These are phyloP conservation scores for Periconia digitata DNA, from an alignment of 2,329 filamentous ascomycete species.

Conservation along the genomic window DNA sequence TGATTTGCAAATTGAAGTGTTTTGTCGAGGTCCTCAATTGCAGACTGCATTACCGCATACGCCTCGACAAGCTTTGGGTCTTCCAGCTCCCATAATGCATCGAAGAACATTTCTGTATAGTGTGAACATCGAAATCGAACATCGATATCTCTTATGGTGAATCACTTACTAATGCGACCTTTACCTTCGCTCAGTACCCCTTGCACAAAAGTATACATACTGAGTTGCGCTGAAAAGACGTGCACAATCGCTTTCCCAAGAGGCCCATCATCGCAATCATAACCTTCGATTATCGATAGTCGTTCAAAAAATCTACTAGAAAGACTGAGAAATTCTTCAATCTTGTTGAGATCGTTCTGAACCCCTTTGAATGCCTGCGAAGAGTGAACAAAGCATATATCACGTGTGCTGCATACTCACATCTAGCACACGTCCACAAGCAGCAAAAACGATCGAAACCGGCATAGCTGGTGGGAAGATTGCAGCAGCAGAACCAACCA, in stretches of 20 bases:
- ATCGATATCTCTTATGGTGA: too few relatives aligned
- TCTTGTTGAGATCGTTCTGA: constrained; percentile 43
- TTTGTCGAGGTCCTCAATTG: constrained; percentile 13
- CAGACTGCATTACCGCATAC: constrained; percentile 14
- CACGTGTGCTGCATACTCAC: not conserved
- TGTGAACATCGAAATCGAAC: not conserved
- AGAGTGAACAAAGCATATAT: too few relatives aligned
- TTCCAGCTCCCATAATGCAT: constrained; percentile 14
- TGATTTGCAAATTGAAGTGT: constrained; percentile 12
- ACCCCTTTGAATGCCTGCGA: constrained; percentile 37
- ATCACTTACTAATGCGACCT: too few relatives aligned
- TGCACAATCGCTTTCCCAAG: constrained; percentile 42
- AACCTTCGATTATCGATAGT: constrained; percentile 36
- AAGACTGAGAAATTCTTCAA: constrained; percentile 44
- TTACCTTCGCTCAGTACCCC: too few relatives aligned
- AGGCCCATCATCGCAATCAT: constrained; percentile 26
- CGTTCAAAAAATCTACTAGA: constrained; percentile 43
- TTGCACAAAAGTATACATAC: constrained; percentile 32
- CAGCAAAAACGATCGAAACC: constrained; percentile 16
- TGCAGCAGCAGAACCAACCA: constrained; percentile 13
- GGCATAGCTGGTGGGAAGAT: constrained; percentile 22
- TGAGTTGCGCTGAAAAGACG: constrained; percentile 40
- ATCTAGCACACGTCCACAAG: constrained; percentile 11
- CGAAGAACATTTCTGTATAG: constrained; percentile 17
- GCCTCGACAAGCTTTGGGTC: constrained; percentile 12